These are phyloP conservation scores for Paramecium biaurelia DNA, from an alignment of 73 alveolate species.

Conservation along the genomic window DNA sequence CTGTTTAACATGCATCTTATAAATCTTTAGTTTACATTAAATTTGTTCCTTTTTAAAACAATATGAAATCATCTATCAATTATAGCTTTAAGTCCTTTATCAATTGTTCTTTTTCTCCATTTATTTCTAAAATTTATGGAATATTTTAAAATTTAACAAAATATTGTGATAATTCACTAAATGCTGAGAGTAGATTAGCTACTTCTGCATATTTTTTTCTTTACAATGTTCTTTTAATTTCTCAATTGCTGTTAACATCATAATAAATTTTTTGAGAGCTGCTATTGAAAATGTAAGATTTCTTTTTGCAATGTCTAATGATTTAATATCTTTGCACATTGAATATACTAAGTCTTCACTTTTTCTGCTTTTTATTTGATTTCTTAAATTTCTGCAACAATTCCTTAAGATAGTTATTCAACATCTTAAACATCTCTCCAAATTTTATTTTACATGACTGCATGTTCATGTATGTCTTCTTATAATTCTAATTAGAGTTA, in stretches of 20 bases:
- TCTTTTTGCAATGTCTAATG: constrained; percentile 93
- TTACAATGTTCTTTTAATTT: constrained; percentile 82
- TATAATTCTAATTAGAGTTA: constrained; percentile 47
- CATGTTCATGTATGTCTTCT: constrained; percentile 60
- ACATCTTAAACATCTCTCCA: constrained; percentile 55
- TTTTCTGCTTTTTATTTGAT: constrained; percentile 90
- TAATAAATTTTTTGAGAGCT: constrained; percentile 88
- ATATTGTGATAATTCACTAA: constrained; percentile 87
- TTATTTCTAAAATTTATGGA: constrained; percentile 79
- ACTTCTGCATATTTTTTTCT: constrained; percentile 90
- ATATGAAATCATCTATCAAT: constrained; percentile 62
- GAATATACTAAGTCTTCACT: constrained; percentile 90
- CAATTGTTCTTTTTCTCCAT: constrained; percentile 65
- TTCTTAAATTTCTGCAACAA: constrained; percentile 43
- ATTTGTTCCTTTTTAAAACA: not conserved
- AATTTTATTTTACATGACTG: constrained; percentile 62
- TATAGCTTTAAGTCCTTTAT: constrained; percentile 54
- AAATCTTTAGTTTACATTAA: constrained; percentile 36
- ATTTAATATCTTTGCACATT: constrained; percentile 93
- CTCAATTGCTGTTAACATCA: constrained; percentile 91
- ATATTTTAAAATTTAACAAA: constrained; percentile 89
- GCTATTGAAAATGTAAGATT: constrained; percentile 91
- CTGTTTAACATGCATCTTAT: constrained; percentile 66
- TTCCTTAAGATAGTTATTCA: constrained; percentile 45
- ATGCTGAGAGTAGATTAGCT: constrained; percentile 92